phyloP scores from a whole-genome alignment of 192 early-diverging fungal species.

The Geranomyces variabilis region DNA sequence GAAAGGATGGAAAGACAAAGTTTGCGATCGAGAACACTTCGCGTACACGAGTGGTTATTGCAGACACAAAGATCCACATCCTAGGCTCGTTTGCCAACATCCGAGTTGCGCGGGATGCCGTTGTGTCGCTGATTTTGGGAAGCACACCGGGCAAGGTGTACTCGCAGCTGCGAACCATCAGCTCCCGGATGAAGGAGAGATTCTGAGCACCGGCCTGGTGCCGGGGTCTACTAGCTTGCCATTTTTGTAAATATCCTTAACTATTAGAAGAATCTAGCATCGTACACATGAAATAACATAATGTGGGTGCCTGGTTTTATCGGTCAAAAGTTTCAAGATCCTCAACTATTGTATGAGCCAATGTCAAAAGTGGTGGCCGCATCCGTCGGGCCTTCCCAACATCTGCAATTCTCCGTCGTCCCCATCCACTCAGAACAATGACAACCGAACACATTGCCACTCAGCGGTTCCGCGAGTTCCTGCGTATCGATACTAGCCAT shows the following conservation, averaged over 20 bases:
- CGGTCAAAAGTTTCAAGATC: too few species aligned
- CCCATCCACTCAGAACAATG: too few species aligned
- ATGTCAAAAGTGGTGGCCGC: too few species aligned
- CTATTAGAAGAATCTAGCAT: background rate
- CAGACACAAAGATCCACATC: slow-evolving; percentile 96
- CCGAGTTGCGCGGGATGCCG: slow-evolving; percentile 91
- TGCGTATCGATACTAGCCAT: slow-evolving; percentile 85
- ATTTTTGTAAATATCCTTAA: too few species aligned
- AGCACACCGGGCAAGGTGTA: slow-evolving; percentile 97
- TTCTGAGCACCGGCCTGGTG: slow-evolving; percentile 54
- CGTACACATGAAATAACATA: too few species aligned
- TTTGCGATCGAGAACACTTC: slow-evolving; percentile 97
- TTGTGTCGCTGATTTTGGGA: slow-evolving; percentile 89
- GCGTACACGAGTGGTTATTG: slow-evolving; percentile 94
- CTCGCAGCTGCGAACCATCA: slow-evolving; percentile 81
- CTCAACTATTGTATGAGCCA: too few species aligned
- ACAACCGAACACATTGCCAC: slow-evolving; percentile 56
- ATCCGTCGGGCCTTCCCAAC: too few species aligned
- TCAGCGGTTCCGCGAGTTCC: slow-evolving; percentile 77
- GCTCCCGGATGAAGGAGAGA: slow-evolving; percentile 91
- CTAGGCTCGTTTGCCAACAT: slow-evolving; percentile 97
- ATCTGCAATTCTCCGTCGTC: too few species aligned
- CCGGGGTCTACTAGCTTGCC: too few species aligned
- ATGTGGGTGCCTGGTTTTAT: too few species aligned
- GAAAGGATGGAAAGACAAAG: slow-evolving; percentile 96